Base-by-base conservation (phyloP, 2,329 filamentous ascomycete species). In the Aspergillus viridinutans region DNA sequence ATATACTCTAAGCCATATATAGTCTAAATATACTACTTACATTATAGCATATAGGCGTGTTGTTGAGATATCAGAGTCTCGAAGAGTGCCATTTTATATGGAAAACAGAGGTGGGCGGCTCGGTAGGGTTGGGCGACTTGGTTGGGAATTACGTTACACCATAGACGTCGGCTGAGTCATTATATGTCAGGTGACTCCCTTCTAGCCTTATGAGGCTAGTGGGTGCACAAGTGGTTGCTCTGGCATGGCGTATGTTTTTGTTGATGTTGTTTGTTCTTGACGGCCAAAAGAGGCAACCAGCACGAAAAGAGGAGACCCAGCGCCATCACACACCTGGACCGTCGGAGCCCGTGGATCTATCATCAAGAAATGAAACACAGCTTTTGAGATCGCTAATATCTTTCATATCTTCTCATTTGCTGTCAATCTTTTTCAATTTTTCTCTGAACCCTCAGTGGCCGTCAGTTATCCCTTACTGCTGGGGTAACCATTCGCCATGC, bases 401-500 rank as follows among this genome's bases (percentile, higher is more conserved):
- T 3, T 29, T 29, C 14, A 21, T 40, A 26, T 12, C 12, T 17
- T 28, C n/a, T 40, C 40, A 10, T 47, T 49, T 40, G 4, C 12
- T 32, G 2, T 47, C 23, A 35, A 8, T 45, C 23, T 32, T 45
- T 52, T 32, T 35, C 23, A 35, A 8, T 45, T n/a, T 32, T 45
- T 52, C 26, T 35, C 52, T 54, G 47, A 56, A 52, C 9, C 4
- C 35, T 26, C 23, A 49, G 40, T 52, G 50, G 23, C 51, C 32
- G 54, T 62, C 47, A 53, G 50, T 49, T 54, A 62, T 62, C 63
- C 67, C 65, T 66, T 61, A 61, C 61, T 61, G 59, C 56, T 52
- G 65, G 64, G 64, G 64, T 53, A 63, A 64, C 57, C 58, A 63
- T 63, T 53, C 65, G 72, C 60, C 59, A 85, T 85, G 83, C 81